Base-by-base conservation (phyloP, 2,329 filamentous ascomycete species). In the Leptographium lundbergii region DNA sequence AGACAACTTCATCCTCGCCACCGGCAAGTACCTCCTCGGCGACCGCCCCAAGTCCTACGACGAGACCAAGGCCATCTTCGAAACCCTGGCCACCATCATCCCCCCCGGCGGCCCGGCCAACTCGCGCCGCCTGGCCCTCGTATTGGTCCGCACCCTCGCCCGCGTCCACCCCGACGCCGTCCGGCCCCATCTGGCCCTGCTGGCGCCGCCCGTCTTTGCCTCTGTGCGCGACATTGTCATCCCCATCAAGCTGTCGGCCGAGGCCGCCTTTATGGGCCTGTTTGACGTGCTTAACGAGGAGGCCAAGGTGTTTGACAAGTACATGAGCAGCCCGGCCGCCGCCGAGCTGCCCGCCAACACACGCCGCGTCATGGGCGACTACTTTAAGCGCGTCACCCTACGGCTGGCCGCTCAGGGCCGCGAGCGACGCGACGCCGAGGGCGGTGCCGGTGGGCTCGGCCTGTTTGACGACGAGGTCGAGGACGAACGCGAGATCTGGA, bases 401-500 rank as follows among this genome's bases (percentile, higher is more conserved):
- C 82, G 91, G 65, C 74, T 97, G 24, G 92, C 88, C n/a, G 81
- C 77, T 22, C 94, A 97, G 71, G 91, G 89, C 1, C 81, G 90
- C 62, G 94, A 99, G 75, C 81, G 94, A 66, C 88, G 84, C 68
- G 91, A 96, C 65, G 94, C 94, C 0, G 91, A 96, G 70, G 92
- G 91, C 62, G 94, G 92, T 9, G 81, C 86, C 60, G 91, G 91
- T 54, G 90, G 91, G 0, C 70, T 97, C 56, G 91, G 91, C 0
- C 71, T 99, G 66, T 88, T 87, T 39, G 91, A 89, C 68, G 94
- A 99, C 71, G 94, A 99, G 75, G 76, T 84, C 36, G 94, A 99
- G 69, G 94, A 99, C 73, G 90, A 96, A 76, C 87, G 84, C 72
- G 94, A 99, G 76, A 85, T 99, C 63, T 95, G 91, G 91, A 94